A percentile compares a stretch with the other conserved stretches of the same genome.
phyloP scores from a whole-genome alignment of 2,329 filamentous ascomycete species.

The Pestalotiopsis sp. region DNA sequence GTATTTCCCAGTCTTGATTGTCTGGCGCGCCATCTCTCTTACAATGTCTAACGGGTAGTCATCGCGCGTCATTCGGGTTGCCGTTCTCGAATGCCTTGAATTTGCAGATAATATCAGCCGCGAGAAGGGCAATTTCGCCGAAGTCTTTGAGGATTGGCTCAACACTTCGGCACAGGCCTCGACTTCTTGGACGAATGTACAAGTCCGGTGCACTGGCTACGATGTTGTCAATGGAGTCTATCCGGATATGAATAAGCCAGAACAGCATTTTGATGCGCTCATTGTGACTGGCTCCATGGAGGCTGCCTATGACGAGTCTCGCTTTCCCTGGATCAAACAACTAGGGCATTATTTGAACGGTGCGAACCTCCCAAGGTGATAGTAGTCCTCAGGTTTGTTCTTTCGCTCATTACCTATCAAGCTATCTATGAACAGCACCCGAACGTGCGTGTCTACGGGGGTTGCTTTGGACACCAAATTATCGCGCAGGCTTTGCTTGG shows the following conservation, averaged over 20 bases:
- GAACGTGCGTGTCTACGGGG: slow-evolving; percentile 9
- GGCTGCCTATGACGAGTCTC: background rate
- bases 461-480: slow-evolving; percentile 15
- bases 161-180: background rate
- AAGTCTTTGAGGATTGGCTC: background rate
- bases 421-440: slow-evolving; percentile 6
- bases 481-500: slow-evolving; percentile 10
- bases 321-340: background rate
- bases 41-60: too few species aligned
- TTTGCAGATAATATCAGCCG: background rate
- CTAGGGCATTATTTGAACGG: background rate
- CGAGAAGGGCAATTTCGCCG: background rate
- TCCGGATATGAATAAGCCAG: too few species aligned
- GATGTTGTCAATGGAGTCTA: too few species aligned
- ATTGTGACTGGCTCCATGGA: background rate
- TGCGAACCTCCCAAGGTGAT: too few species aligned
- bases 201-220: background rate
- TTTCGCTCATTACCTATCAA: background rate
- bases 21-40: too few species aligned
- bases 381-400: background rate
- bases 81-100: background rate
- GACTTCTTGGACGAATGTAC: background rate
- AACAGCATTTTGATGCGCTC: too few species aligned
- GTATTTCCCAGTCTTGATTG: too few species aligned
- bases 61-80: too few species aligned